These are phyloP conservation scores for Phialocephala subalpina DNA, from an alignment of 2,329 filamentous ascomycete genomes.

Conservation along the genomic window DNA sequence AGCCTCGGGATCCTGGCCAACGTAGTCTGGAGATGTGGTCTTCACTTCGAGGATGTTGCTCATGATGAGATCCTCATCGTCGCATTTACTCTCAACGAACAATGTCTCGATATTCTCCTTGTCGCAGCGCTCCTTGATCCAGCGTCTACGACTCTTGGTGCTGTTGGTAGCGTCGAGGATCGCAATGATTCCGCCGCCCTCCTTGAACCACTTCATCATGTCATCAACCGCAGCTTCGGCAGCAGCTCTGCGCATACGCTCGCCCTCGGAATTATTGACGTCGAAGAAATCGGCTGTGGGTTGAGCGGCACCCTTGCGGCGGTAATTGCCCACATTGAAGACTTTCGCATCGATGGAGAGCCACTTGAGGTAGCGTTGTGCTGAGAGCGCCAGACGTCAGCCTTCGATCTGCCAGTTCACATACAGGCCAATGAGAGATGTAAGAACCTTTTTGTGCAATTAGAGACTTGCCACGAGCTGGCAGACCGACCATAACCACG, in stretches of 20 bases:
- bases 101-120: slow-evolving; percentile 85
- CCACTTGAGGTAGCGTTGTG: slow-evolving; percentile 95
- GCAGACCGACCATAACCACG: slow-evolving; percentile 98
- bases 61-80: slow-evolving; percentile 96
- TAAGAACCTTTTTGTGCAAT: slow-evolving; percentile 92
- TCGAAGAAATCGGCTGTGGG: slow-evolving; percentile 97
- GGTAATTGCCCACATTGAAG: slow-evolving; percentile 98
- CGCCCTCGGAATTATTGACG: slow-evolving; percentile 86
- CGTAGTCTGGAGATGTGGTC: slow-evolving; percentile 93
- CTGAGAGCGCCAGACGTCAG: slow-evolving; percentile 52
- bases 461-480: slow-evolving; percentile 94
- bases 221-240: slow-evolving; percentile 92
- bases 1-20: slow-evolving; percentile 89
- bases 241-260: slow-evolving; percentile 85
- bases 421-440: neutral
- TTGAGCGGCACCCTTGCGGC: slow-evolving; percentile 87
- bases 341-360: slow-evolving; percentile 92
- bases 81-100: slow-evolving; percentile 97
- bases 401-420: slow-evolving; percentile 10
- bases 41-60: slow-evolving; percentile 98
- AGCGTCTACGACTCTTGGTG: slow-evolving; percentile 86
- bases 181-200: slow-evolving; percentile 79
- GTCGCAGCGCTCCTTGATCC: slow-evolving; percentile 85
- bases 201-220: slow-evolving; percentile 92
- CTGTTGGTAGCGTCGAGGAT: slow-evolving; percentile 98